Evolutionary conservation across 441 rosid species (phyloP).

Genomic region (Eruca vesicaria): DNA sequence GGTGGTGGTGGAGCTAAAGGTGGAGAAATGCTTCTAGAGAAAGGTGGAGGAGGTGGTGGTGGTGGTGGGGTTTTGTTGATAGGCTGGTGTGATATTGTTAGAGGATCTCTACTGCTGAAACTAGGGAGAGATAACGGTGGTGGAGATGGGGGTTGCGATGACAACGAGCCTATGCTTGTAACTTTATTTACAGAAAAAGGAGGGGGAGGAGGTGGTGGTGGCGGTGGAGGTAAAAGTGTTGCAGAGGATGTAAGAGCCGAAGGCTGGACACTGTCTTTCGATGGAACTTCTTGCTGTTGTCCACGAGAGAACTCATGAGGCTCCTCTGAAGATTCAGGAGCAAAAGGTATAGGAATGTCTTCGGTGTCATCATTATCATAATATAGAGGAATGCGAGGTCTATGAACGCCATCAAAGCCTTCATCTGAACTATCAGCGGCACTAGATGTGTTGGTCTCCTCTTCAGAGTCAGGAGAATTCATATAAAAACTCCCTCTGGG

Average conservation of each 20-base stretch:
- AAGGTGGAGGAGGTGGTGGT: slow-evolving; percentile 36
- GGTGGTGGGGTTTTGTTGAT: slow-evolving; percentile 25
- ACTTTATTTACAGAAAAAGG: not conserved
- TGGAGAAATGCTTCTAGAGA: slow-evolving; percentile 27
- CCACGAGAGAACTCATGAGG: slow-evolving; percentile 34
- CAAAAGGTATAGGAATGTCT: slow-evolving; percentile 37
- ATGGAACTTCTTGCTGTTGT: slow-evolving; percentile 34
- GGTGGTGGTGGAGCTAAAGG: slow-evolving; percentile 25
- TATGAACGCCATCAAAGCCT: slow-evolving; percentile 60
- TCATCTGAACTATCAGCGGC: slow-evolving; percentile 96
- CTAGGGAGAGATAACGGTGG: slow-evolving; percentile 36
- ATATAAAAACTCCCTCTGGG: slow-evolving; percentile 59
- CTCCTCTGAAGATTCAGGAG: slow-evolving; percentile 41
- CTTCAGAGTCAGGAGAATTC: slow-evolving; percentile 85
- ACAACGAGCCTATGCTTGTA: slow-evolving; percentile 9
- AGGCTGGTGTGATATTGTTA: slow-evolving; percentile 33
- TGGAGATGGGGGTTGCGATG: slow-evolving; percentile 21
- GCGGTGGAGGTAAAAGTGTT: slow-evolving; percentile 17
- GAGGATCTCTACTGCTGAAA: slow-evolving; percentile 29
- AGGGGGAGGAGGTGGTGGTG: slow-evolving; percentile 27
- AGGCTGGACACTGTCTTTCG: slow-evolving; percentile 31
- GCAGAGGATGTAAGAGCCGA: slow-evolving; percentile 24
- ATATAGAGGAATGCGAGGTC: slow-evolving; percentile 40
- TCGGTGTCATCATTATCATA: slow-evolving; percentile 43
- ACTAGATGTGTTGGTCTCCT: slow-evolving; percentile 85